A percentile compares a stretch with the other conserved stretches of the same genome.
These are phyloP conservation scores for Logfia minima DNA, from an alignment of 129 eudicot genomes.

Conservation along the genomic window DNA sequence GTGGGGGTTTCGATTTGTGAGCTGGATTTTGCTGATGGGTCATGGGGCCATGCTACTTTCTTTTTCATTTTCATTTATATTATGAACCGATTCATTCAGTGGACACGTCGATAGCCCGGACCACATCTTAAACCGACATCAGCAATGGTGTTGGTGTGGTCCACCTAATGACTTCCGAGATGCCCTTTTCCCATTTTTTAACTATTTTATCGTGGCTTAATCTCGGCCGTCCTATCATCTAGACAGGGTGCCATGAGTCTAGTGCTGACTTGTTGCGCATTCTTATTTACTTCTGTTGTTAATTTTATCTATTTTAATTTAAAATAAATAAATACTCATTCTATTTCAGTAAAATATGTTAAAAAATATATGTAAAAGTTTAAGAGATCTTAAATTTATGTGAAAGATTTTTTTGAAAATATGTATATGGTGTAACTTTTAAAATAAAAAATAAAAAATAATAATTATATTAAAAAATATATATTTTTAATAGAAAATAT, in stretches of 20 bases:
- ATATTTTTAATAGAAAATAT: too few species aligned
- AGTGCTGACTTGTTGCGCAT: not conserved
- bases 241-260: not conserved
- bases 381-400: too few species aligned
- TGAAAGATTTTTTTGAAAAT: too few species aligned
- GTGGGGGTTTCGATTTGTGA: slow-evolving; percentile 24
- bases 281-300: too few species aligned
- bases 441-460: too few species aligned
- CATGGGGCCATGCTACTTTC: slow-evolving; percentile 1
- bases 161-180: slow-evolving; percentile 23
- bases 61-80: not conserved
- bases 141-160: slow-evolving; percentile 19
- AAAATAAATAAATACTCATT: too few species aligned
- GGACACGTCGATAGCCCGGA: slow-evolving; percentile 34
- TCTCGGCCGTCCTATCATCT: not conserved
- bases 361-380: too few species aligned
- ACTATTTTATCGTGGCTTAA: not conserved
- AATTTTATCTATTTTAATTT: too few species aligned
- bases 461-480: too few species aligned
- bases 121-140: slow-evolving; percentile 37
- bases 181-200: slow-evolving; percentile 10
- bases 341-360: too few species aligned
- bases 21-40: slow-evolving; percentile 33
- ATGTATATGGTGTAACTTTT: too few species aligned
- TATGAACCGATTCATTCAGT: slow-evolving; percentile 7